Conservation (phyloP, 2,329 filamentous ascomycete species). For the Xylariaceae sp. region DNA sequence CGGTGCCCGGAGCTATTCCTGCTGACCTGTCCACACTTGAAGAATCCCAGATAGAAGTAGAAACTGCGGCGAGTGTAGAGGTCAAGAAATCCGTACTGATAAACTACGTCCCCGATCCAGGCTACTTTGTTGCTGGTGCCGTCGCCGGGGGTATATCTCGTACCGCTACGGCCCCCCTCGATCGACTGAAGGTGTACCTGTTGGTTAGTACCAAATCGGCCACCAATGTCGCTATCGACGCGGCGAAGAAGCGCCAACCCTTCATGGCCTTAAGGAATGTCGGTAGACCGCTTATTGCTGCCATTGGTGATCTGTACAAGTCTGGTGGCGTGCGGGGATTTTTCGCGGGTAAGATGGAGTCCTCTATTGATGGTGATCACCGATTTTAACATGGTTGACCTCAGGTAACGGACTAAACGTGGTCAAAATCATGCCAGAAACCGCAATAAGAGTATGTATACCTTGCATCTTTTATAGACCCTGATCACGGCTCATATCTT, state of each 20-base stretch:
- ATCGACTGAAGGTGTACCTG: constrained; percentile 94
- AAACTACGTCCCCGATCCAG: constrained; percentile 75
- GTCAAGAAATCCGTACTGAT: constrained; percentile 52
- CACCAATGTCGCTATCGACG: constrained; percentile 51
- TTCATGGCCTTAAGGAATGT: constrained; percentile 60
- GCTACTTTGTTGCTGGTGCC: constrained; percentile 96
- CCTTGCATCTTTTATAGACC: neutral
- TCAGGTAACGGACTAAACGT: constrained; percentile 93
- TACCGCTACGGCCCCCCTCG: constrained; percentile 90
- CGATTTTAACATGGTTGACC: constrained; percentile 11
- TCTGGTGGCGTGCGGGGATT: constrained; percentile 83
- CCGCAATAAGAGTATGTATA: constrained; percentile 68
- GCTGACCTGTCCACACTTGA: constrained; percentile 22
- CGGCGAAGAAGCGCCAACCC: constrained; percentile 65
- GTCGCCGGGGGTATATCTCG: constrained; percentile 90
- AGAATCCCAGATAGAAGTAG: constrained; percentile 29
- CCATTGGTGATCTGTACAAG: constrained; percentile 73
- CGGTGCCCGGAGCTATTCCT: constrained; percentile 19
- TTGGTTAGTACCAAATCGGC: constrained; percentile 77
- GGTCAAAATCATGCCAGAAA: constrained; percentile 97
- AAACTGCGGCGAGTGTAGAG: constrained; percentile 34
- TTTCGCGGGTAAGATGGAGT: constrained; percentile 69
- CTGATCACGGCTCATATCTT: constrained; percentile 15
- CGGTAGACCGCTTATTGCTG: constrained; percentile 64
- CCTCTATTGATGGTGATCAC: neutral